Evolutionary conservation across 108 stramenopile species (phyloP).

Genomic region (Aureococcus anophagefferens): DNA sequence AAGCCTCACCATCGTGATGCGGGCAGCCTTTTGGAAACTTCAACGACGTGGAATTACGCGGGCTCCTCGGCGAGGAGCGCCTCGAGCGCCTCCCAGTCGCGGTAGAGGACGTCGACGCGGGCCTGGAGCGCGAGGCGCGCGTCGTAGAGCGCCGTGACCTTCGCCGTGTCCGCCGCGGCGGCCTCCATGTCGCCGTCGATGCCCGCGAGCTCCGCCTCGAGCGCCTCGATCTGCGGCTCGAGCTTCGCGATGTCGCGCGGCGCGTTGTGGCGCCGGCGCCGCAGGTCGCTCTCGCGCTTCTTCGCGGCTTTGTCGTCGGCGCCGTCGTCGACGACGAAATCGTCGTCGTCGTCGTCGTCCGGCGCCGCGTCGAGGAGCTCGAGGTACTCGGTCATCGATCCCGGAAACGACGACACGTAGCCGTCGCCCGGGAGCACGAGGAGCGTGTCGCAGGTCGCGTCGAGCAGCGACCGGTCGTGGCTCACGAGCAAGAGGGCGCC

Average conservation of each 20-base stretch:
- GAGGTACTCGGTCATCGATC: background rate
- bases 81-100: background rate
- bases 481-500: background rate
- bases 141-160: background rate
- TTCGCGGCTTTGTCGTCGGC: background rate
- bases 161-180: background rate
- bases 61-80: background rate
- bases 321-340: background rate
- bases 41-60: too few relatives aligned
- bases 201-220: background rate
- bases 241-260: background rate
- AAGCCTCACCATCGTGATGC: too few relatives aligned
- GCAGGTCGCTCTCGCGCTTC: background rate
- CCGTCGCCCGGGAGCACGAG: constrained; percentile 73
- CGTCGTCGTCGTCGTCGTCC: background rate
- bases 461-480: background rate
- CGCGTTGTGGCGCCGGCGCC: background rate
- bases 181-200: background rate
- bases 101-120: background rate
- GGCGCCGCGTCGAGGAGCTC: background rate
- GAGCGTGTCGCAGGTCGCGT: background rate
- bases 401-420: background rate
- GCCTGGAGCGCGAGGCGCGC: background rate
- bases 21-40: too few relatives aligned
- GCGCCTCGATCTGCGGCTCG: background rate